Evolutionary conservation across 164 flowering plant genomes (phyloP), one percentile per base, ranked within the genome.

Genomic region (Stephania japonica): DNA sequence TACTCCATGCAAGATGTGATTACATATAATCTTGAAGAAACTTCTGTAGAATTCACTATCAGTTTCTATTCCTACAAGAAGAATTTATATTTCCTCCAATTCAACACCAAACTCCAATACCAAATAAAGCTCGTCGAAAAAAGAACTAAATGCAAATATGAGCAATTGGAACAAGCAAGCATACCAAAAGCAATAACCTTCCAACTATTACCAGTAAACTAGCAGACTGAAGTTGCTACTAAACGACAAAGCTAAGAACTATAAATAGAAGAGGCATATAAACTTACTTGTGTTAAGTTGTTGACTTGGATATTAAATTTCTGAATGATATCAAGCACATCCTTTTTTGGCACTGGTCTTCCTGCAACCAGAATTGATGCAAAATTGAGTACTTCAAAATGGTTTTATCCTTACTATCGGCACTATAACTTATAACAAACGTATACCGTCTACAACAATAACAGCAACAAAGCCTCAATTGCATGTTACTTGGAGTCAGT

Each of bases 251-350:
- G 63, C 63, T 56, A 18, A 21, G 18, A n/a, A 18, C 7, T 56
- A 18, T 12, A 23, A 68, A 41, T 19, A 14, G 10, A 3, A 3
- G 21, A 42, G 38, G 38, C 23, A 18, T 56, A 67, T 44, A 16
- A 78, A 77, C 89, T 82, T 75, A 93, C 99, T 82, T 93, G 99
- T 75, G 98, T 96, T 83, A 96, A 82, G 84, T 96, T 96, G 83
- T 86, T 87, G 71, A 96, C 97, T 88, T 96, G 99, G 76, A 96
- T 96, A 76, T 93, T 96, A 85, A 96, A 93, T 75, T 79, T 85
- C 74, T 82, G 86, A 73, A 81, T 86, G 59, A 86, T 79, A 68
- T 86, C 97, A 70, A 74, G 47, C 27, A 96, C 80, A 23, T 90
- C 93, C 78, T 84, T 92, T 73, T 91, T 96, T 0, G 97, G 80